Evolutionary conservation across 441 rosid genomes (phyloP), one percentile per base, ranked within the genome.

Genomic region (Jatropha podagrica): DNA sequence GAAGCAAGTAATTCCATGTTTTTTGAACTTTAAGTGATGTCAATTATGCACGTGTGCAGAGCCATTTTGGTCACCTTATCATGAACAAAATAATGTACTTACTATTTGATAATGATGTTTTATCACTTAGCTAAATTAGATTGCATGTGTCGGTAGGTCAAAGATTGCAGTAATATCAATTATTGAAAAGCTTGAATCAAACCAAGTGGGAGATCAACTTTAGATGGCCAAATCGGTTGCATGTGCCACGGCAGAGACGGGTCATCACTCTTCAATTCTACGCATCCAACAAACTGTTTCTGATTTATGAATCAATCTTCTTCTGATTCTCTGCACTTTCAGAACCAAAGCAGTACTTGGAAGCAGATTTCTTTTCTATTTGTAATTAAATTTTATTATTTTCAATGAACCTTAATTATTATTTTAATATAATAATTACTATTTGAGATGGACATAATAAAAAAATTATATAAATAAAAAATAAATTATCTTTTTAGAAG

Each of bases 221-320:
- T 23, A 17, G 9, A 42, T 58, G 63, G 78, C 65, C 72, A 71
- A 20, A 38, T 74, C 72, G 32, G 65, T 18, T 46, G 76, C 82
- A 79, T 69, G 79, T 67, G 79, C 20, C 32, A 32, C 2, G 69
- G 10, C 18, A 23, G 11, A 64, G 62, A 49, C 64, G 72, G 46
- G 46, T 12, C 49, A 68, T n/a, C 23, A 37, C 10, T 8, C 8
- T 10, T 48, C 11, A 49, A 32, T 48, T 17, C 48, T n/a, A 46
- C 11, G 8, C 49, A 6, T 46, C 11, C 49, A 46, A 7, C 2
- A 46, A 46, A 46, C 49, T 46, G 49, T 51, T 13, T 15, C 55
- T 51, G 55, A 11, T 13, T 51, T 5, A 23, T 32, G 32, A 32
- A 32, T 32, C 32, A 32, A 32, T 32, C 32, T 44, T 11, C 18